phyloP scores from a whole-genome alignment of 805 yeast genomes.

The Candida ipomoeae region DNA sequence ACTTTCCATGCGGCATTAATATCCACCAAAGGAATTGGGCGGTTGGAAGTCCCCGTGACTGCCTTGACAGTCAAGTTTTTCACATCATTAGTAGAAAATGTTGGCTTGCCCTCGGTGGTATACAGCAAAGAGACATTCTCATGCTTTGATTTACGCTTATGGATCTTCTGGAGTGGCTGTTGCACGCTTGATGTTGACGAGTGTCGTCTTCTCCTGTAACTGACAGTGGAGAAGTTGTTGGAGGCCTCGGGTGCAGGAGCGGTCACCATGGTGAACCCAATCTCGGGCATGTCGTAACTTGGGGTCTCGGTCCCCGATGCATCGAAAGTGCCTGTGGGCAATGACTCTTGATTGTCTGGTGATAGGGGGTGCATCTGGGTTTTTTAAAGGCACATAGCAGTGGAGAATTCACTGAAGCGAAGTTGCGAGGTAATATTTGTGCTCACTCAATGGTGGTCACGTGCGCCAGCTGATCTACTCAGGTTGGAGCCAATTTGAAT shows the following conservation, averaged over 20 bases:
- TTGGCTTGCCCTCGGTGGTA: background rate
- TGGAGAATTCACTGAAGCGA: background rate
- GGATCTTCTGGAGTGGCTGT: conserved; percentile 20
- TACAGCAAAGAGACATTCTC: conserved; percentile 16
- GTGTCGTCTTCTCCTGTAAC: conserved; percentile 36
- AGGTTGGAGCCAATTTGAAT: too few relatives aligned
- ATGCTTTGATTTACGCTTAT: conserved; percentile 29
- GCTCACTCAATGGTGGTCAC: conserved; percentile 3
- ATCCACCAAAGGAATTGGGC: conserved; percentile 4
- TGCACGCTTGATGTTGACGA: conserved; percentile 30
- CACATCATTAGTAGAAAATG: conserved; percentile 7
- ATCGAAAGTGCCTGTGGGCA: background rate
- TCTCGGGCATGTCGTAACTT: background rate
- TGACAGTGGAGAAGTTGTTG: background rate
- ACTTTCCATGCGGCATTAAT: conserved; percentile 11
- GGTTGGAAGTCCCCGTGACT: background rate
- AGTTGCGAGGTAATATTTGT: conserved; percentile 2
- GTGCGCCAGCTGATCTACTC: background rate
- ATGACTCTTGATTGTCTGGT: background rate
- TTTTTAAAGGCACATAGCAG: background rate
- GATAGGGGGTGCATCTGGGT: background rate
- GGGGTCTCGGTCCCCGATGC: background rate
- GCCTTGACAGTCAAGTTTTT: conserved; percentile 7
- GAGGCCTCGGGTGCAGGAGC: background rate
- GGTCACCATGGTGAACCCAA: background rate